phyloP scores from a whole-genome alignment of 495 filamentous ascomycete species.

The Bryoglossum gracile region DNA sequence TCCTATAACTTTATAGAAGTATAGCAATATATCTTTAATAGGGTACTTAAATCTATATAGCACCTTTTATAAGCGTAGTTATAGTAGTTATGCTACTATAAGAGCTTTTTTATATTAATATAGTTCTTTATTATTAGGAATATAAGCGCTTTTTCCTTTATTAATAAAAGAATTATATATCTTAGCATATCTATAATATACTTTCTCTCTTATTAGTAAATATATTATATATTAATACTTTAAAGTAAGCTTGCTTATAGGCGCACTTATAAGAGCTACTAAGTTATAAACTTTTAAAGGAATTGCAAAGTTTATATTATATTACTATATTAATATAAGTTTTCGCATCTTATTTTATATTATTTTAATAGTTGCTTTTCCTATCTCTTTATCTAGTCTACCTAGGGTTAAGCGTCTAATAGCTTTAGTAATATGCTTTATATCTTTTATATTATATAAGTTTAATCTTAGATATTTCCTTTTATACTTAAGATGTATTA shows the following conservation, averaged over 20 bases:
- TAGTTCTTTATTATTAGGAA: constrained; percentile 16
- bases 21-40: no score
- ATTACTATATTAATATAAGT: constrained; percentile 3
- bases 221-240: constrained; percentile 12
- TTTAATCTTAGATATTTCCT: no score
- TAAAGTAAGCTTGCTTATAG: constrained; percentile 4
- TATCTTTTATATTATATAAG: no score
- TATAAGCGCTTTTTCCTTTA: constrained; percentile 11
- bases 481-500: no score
- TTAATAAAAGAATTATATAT: constrained; percentile 9
- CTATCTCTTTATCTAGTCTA: no score
- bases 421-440: no score
- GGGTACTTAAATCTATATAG: constrained; percentile 7
- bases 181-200: no score
- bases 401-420: constrained; percentile 1
- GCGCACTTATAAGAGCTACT: constrained; percentile 5
- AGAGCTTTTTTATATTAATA: constrained; percentile 9
- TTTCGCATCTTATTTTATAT: constrained; percentile 8
- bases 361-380: no score
- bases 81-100: constrained; percentile 5
- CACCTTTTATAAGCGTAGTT: constrained; percentile 1
- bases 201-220: no score
- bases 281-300: constrained; percentile 8
- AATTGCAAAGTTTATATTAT: constrained; percentile 3
- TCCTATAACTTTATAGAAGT: no score